A percentile compares a stretch with the other conserved stretches of the same genome.
Evolutionary conservation across 768 basidiomycete genomes (phyloP).

Genomic region (Termitomyces sp.): DNA sequence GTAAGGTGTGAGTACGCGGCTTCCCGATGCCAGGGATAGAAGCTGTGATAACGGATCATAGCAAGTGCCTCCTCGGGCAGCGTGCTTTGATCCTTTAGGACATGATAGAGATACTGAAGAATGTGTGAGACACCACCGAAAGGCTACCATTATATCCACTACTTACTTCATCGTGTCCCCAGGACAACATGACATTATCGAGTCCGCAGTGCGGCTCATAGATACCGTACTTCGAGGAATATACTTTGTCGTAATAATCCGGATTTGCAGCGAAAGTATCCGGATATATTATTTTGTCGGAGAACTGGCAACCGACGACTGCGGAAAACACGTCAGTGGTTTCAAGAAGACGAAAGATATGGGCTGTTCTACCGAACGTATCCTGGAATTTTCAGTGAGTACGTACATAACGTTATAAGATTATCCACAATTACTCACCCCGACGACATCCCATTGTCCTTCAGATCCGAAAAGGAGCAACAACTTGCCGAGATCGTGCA

Average conservation of each 20-base stretch:
- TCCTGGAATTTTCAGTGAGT: conserved; percentile 24
- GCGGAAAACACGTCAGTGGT: background rate
- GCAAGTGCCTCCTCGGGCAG: conserved; percentile 80
- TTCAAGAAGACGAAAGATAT: conserved; percentile 1
- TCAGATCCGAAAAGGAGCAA: conserved; percentile 79
- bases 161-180: conserved; percentile 87
- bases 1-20: conserved; percentile 79
- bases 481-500: conserved; percentile 90
- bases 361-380: conserved; percentile 32
- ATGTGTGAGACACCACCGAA: background rate
- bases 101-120: conserved; percentile 73
- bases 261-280: conserved; percentile 76
- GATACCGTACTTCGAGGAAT: conserved; percentile 70
- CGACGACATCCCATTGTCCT: conserved; percentile 95
- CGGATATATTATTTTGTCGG: conserved; percentile 79
- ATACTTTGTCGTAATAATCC: conserved; percentile 59
- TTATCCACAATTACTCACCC: conserved; percentile 35
- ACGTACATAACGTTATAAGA: background rate
- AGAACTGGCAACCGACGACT: conserved; percentile 84
- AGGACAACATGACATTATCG: conserved; percentile 84
- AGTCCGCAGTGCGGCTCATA: conserved; percentile 79
- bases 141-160: conserved; percentile 15
- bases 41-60: conserved; percentile 94
- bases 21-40: conserved; percentile 95
- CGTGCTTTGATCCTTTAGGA: conserved; percentile 77